Conservation (phyloP, 495 filamentous ascomycete genomes). For the Penicillium lividum region DNA sequence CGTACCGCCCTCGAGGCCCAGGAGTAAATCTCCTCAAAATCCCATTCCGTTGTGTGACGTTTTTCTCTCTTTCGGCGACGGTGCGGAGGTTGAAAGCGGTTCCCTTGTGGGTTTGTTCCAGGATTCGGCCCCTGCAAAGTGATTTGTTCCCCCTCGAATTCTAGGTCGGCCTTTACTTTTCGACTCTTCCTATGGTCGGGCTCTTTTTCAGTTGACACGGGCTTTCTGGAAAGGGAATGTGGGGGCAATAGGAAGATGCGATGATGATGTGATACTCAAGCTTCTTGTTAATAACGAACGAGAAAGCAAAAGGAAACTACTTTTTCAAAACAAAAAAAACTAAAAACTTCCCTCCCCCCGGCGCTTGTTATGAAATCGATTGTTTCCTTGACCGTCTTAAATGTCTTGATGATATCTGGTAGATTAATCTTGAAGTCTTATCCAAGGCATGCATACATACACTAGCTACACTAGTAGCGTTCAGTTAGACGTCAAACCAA, state of each 20-base stretch:
- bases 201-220: slow-evolving; percentile 21
- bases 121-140: slow-evolving; percentile 21
- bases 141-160: slow-evolving; percentile 22
- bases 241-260: slow-evolving; percentile 32
- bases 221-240: slow-evolving; percentile 25
- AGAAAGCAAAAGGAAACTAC: slow-evolving; percentile 36
- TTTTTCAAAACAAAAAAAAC: slow-evolving; percentile 26
- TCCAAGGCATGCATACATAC: too few relatives aligned
- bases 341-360: slow-evolving; percentile 18
- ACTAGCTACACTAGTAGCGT: too few relatives aligned
- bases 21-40: slow-evolving; percentile 52
- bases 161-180: slow-evolving; percentile 30
- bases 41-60: slow-evolving; percentile 36
- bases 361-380: slow-evolving; percentile 27
- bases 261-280: slow-evolving; percentile 41
- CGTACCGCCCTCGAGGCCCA: slow-evolving; percentile 77
- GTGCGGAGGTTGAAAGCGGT: slow-evolving; percentile 46
- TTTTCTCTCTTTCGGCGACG: slow-evolving; percentile 41
- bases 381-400: slow-evolving; percentile 9
- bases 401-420: not conserved
- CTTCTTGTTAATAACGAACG: slow-evolving; percentile 37
- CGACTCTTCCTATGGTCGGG: slow-evolving; percentile 29
- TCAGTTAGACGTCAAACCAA: too few relatives aligned
- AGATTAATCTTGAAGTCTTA: not conserved
- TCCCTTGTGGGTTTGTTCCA: slow-evolving; percentile 25